Evolutionary conservation across 345 rosid species (phyloP), one percentile per base, ranked within the genome.

Genomic region (Punica granatum): DNA sequence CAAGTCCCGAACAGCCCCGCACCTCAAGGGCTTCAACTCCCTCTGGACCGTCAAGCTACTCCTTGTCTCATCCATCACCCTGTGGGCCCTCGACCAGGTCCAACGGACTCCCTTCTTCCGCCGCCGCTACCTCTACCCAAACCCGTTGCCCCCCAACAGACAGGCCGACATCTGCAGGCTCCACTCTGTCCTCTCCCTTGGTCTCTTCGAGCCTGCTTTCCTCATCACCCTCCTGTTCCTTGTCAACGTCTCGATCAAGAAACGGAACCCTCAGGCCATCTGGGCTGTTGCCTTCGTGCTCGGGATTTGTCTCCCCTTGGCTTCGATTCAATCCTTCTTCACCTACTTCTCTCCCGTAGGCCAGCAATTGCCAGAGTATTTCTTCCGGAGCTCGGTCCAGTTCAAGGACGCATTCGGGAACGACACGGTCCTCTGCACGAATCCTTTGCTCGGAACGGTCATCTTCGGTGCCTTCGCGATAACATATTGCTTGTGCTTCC

Each of bases 31-130:
- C 21, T 86, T 88, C 73, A 84, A 84, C 69, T 72, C 91, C 44
- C 89, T 86, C 21, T 88, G 89, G 91, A 71, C 80, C 62, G 84
- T 84, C 69, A 79, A 90, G 2, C 80, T 81, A 34, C 81, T 86
- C 33, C 83, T 86, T 28, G 83, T 86, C 66, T 32, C 73, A 63
- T 75, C 82, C 72, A 72, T 80, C 67, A 33, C 68, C 14, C 72
- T 84, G 15, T 86, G 91, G 91, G 69, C 81, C 14, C 44, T 83
- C 33, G 72, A 46, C 64, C 85, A 84, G 72, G 64, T 77, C 58
- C 69, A 83, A 32, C 87, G 83, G 37, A 33, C 79, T 12, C 88
- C 87, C 34, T 72, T 81, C 63, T 70, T 84, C 51, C 80, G 78
- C 34, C 65, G 39, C 25, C 42, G 35, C 21, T 65, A 75, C 68